phyloP scores from a whole-genome alignment of 257 asterid species.

The Nicotiana undulata region DNA sequence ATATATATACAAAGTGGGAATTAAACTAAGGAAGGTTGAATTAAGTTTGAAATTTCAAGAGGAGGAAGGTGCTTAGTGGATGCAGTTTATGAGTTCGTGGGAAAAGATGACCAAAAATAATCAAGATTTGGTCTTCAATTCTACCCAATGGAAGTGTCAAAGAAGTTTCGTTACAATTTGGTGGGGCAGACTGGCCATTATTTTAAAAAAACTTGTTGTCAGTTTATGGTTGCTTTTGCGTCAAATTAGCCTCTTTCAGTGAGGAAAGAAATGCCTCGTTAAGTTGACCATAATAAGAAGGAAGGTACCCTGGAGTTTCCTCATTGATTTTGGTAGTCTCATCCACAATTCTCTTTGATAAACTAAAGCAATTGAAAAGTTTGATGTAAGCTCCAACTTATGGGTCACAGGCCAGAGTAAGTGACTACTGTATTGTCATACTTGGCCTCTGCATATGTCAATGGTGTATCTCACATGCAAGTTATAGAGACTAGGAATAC shows the following conservation, averaged over 20 bases:
- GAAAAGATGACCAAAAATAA: not conserved
- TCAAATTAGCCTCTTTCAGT: too few species aligned
- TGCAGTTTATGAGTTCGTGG: not conserved
- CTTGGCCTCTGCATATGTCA: not conserved
- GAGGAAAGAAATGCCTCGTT: too few species aligned
- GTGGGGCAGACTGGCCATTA: constrained; percentile 18
- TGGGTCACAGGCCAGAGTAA: too few species aligned
- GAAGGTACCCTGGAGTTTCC: too few species aligned
- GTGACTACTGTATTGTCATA: not conserved
- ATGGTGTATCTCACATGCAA: not conserved
- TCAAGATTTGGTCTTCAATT: not conserved
- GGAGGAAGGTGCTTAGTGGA: not conserved
- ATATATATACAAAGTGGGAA: not conserved
- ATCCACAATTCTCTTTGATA: too few species aligned
- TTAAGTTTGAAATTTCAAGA: not conserved
- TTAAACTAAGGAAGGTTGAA: not conserved
- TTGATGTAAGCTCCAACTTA: too few species aligned
- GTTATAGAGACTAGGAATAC: not conserved
- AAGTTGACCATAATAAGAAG: too few species aligned
- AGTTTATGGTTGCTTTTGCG: not conserved
- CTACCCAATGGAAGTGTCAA: not conserved
- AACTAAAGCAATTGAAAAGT: too few species aligned
- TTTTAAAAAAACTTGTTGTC: not conserved
- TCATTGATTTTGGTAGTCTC: too few species aligned
- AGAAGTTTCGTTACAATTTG: constrained; percentile 25